Percentiles rank a stretch among this genome's conserved stretches.
phyloP scores from a whole-genome alignment of 2,329 filamentous ascomycete genomes.

The Macroventuria anomochaeta region DNA sequence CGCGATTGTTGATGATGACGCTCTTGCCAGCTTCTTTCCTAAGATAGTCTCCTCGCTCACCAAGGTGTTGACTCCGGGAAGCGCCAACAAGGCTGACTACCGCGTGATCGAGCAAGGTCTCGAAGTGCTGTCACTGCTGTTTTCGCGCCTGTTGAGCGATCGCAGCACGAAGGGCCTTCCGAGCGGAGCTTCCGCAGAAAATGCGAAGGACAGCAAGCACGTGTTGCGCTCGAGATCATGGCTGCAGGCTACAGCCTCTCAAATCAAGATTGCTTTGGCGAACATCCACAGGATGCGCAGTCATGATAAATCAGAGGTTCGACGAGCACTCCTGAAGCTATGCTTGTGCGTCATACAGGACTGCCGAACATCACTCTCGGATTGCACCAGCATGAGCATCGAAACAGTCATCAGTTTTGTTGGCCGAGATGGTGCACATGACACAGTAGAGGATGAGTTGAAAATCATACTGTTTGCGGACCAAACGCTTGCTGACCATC shows the following conservation, averaged over 20 bases:
- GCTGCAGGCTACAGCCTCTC: slow-evolving; percentile 78
- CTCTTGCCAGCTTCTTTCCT: slow-evolving; percentile 84
- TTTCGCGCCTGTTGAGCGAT: slow-evolving; percentile 58
- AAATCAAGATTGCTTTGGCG: slow-evolving; percentile 82
- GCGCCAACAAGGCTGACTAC: slow-evolving; percentile 64
- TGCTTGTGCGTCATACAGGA: slow-evolving; percentile 79
- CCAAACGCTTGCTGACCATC: slow-evolving; percentile 64
- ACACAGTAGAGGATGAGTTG: slow-evolving; percentile 54
- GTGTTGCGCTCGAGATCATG: slow-evolving; percentile 63
- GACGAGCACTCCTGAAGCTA: slow-evolving; percentile 69
- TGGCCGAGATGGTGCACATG: slow-evolving; percentile 55
- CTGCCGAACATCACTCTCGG: slow-evolving; percentile 74
- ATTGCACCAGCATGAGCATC: slow-evolving; percentile 73
- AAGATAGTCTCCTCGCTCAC: slow-evolving; percentile 84
- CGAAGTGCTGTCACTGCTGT: slow-evolving; percentile 59
- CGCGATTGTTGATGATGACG: slow-evolving; percentile 73
- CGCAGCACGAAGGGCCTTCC: slow-evolving; percentile 41
- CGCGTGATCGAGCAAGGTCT: slow-evolving; percentile 70
- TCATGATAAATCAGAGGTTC: slow-evolving; percentile 73
- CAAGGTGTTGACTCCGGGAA: slow-evolving; percentile 74
- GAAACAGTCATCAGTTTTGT: slow-evolving; percentile 79
- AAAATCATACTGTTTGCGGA: slow-evolving; percentile 69
- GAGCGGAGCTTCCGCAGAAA: slow-evolving; percentile 7
- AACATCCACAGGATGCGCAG: slow-evolving; percentile 77
- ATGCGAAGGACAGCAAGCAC: slow-evolving; percentile 29